These are phyloP conservation scores for Neophaeococcomyces aloes DNA, from an alignment of 2,329 filamentous ascomycete genomes.

Conservation along the genomic window DNA sequence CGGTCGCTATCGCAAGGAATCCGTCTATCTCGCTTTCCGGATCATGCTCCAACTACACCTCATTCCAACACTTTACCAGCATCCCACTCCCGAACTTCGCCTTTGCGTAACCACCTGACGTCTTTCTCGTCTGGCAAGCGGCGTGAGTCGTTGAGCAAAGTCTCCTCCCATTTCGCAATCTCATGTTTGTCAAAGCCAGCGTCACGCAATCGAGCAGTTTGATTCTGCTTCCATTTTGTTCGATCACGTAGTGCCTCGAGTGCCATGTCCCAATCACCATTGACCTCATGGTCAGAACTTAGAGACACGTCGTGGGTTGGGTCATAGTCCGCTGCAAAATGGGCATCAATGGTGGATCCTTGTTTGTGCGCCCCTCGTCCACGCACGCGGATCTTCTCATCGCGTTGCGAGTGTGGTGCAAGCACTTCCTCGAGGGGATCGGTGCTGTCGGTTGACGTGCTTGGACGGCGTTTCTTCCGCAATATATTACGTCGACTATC, in stretches of 20 bases:
- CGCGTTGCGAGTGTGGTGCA: slow-evolving; percentile 40
- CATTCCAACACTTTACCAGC: slow-evolving; percentile 41
- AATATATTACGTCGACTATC: neutral
- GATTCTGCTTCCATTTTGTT: slow-evolving; percentile 64
- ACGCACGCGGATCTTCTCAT: slow-evolving; percentile 42
- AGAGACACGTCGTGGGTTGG: slow-evolving; percentile 37
- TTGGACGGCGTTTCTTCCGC: too few relatives aligned
- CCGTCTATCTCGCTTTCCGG: too few relatives aligned
- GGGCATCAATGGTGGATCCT: slow-evolving; percentile 53
- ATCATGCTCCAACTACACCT: neutral
- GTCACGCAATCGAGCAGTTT: slow-evolving; percentile 62
- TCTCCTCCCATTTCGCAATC: slow-evolving; percentile 58
- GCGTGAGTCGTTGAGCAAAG: slow-evolving; percentile 20
- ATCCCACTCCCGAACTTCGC: slow-evolving; percentile 60
- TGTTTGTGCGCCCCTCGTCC: slow-evolving; percentile 58
- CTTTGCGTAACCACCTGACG: slow-evolving; percentile 61
- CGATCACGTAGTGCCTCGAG: slow-evolving; percentile 69
- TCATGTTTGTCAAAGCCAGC: slow-evolving; percentile 71
- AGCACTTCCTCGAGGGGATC: slow-evolving; percentile 68
- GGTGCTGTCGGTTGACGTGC: slow-evolving; percentile 35
- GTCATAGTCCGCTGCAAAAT: slow-evolving; percentile 60
- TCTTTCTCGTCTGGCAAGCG: slow-evolving; percentile 53
- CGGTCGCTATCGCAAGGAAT: too few relatives aligned
- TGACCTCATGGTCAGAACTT: slow-evolving; percentile 41
- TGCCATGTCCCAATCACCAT: slow-evolving; percentile 64